These are phyloP conservation scores for Cyclostephanos invisitatus DNA, from an alignment of 108 stramenopile species.

Conservation along the genomic window DNA sequence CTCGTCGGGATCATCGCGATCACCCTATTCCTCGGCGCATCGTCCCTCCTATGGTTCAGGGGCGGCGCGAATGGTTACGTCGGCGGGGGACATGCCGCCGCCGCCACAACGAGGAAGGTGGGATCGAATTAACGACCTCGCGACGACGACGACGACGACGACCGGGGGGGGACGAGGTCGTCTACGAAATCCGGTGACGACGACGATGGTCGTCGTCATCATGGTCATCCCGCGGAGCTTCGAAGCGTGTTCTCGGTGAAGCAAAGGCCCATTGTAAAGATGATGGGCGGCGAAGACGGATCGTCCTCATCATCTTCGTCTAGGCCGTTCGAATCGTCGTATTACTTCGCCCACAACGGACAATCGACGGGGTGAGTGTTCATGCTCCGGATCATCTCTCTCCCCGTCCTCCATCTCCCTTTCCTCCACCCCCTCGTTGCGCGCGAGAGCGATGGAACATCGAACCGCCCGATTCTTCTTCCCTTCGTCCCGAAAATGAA, in stretches of 20 bases:
- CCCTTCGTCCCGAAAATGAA: too few relatives aligned
- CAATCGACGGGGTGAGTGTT: slow-evolving; percentile 18
- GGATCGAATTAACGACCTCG: too few relatives aligned
- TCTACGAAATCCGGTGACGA: not conserved
- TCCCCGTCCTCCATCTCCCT: not conserved
- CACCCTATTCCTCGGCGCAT: not conserved
- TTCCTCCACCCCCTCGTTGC: not conserved
- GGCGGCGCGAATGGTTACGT: not conserved
- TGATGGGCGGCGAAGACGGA: too few relatives aligned
- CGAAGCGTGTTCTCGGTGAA: slow-evolving; percentile 45
- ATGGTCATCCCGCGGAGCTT: not conserved
- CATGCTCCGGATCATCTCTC: too few relatives aligned
- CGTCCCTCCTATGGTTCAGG: not conserved
- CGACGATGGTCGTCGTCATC: not conserved
- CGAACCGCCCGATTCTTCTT: too few relatives aligned
- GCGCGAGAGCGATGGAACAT: too few relatives aligned
- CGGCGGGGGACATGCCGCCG: too few relatives aligned
- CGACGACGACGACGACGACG: too few relatives aligned
- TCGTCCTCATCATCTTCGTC: slow-evolving; percentile 18
- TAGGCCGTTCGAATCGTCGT: slow-evolving; percentile 76
- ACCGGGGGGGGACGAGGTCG: not conserved
- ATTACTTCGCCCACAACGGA: slow-evolving; percentile 80
- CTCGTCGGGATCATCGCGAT: not conserved
- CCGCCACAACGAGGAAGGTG: not conserved
- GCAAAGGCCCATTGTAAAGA: too few relatives aligned